Base-by-base conservation (phyloP, 1,139 yeast species). In the Blastobotrys indianensis region DNA sequence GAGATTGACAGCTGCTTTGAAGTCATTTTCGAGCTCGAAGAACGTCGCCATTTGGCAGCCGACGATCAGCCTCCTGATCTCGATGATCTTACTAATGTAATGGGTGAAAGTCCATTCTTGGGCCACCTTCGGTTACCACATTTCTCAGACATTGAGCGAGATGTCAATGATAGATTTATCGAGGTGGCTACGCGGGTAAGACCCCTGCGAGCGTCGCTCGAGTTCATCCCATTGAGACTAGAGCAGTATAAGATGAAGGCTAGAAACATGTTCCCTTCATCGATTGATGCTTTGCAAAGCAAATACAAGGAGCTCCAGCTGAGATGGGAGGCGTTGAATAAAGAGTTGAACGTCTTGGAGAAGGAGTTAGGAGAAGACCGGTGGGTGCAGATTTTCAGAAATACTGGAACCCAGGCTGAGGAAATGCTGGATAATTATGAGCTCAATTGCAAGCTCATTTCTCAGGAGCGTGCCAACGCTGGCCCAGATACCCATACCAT, bases 131-230 rank as follows among this genome's bases (percentile, higher is more conserved):
- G 61, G 13, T 54, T 57, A 32, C 57, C 65, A 33, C 54, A 46
- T 37, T 45, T 65, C 35, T 55, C 66, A 20, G 51, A 62, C 20
- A 51, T 61, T 37, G 60, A 64, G 42, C 51, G 70, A 35, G 61
- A 60, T 53, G 33, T 51, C 49, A 41, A 69, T 52, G 53, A 60
- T 6, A 64, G 63, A 25, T 69, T 68, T 49, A 45, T 63, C 11
- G 56, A 52, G 3, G 57, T 73, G 8, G 68, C 66, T 28, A 53
- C 65, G 5, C 61, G 68, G 30, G 54, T 79, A 10, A 68, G 67
- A 31, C 86, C 86, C 0, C 64, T 82, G 39, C 66, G 68, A 38
- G 81, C 80, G 2, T 80, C 90, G 15, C 57, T 83, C n/a, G 72
- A 74, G 38, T 74, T 80, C 46, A 67, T 83, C 3, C 85, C 85